Base-by-base conservation (phyloP, 345 rosid species). In the Boechera divaricarpa region DNA sequence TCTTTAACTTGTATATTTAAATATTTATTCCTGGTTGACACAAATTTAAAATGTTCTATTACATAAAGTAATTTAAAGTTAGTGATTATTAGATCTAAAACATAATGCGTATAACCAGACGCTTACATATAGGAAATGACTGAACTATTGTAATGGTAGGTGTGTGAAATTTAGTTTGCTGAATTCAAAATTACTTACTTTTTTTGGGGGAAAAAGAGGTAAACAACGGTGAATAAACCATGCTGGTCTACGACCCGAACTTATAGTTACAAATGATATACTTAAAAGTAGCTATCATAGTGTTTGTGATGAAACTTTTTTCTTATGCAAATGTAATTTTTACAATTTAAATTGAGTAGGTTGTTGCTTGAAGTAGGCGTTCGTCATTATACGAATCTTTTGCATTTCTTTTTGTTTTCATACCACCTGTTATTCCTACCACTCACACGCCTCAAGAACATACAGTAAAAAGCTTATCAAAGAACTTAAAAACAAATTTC, bases 361-460 rank as follows among this genome's bases (percentile, higher is more conserved):
- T 63, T 44, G 64, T 74, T 74, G 77, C 77, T 74, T 74, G 71
- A 64, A 74, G 77, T 64, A 64, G 64, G 57, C 65, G 51, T 49
- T 64, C 64, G 38, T 64, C 57, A 54, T 54, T 55, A 35, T 21
- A 33, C 29, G 11, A 29, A 64, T 48, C 63, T 45, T 74, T 55
- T 55, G 18, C 65, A 33, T 26, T 55, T 35, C 48, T 54, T 47
- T 32, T 55, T 65, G 48, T 55, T 44, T 65, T 64, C 57, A 44
- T 74, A 49, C 65, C 69, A 74, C 70, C 64, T 64, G 56, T 32
- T 64, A 55, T 9, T 24, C 45, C 26, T 32, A 63, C n/a, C 44
- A 44, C 77, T 41, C 62, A 53, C 62, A 73, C 70, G 70, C 54
- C 70, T 42, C 31, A 63, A 2, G 36, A 53, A 18, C 61, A 39